These are phyloP conservation scores for Chenopodium quinoa DNA, from an alignment of 148 eudicot genomes.

Conservation along the genomic window DNA sequence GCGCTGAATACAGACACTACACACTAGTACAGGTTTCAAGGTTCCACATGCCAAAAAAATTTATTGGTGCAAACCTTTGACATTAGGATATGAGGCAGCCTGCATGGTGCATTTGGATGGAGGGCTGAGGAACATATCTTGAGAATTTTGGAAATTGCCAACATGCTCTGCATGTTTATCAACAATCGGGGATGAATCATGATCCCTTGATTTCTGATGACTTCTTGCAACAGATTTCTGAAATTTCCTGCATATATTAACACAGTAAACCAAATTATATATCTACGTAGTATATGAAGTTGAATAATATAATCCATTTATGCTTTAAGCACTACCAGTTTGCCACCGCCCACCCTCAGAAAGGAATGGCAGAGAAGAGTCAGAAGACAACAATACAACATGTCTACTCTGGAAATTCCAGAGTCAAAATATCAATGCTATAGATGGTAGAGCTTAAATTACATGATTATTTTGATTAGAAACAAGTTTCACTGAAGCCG, in stretches of 20 bases:
- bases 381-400: background rate
- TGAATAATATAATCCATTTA: background rate
- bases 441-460: background rate
- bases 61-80: conserved; percentile 27
- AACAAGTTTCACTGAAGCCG: background rate
- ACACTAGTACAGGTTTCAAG: background rate
- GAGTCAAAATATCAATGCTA: background rate
- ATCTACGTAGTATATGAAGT: background rate
- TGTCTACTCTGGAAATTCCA: background rate
- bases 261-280: background rate
- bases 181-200: conserved; percentile 36
- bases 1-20: conserved; percentile 4
- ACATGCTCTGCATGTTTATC: conserved; percentile 24
- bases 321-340: background rate
- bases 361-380: background rate
- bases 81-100: conserved; percentile 27
- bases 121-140: conserved; percentile 28
- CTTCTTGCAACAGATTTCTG: conserved; percentile 28
- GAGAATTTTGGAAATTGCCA: conserved; percentile 29
- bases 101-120: conserved; percentile 29
- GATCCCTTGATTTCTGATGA: conserved; percentile 28
- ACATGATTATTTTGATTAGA: background rate
- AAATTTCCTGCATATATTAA: conserved; percentile 43
- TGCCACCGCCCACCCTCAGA: background rate
- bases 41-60: background rate